Percentiles rank a stretch among this genome's conserved stretches.
Evolutionary conservation across 176 grass and related monocot species (phyloP).

Genomic region (Poa annua): DNA sequence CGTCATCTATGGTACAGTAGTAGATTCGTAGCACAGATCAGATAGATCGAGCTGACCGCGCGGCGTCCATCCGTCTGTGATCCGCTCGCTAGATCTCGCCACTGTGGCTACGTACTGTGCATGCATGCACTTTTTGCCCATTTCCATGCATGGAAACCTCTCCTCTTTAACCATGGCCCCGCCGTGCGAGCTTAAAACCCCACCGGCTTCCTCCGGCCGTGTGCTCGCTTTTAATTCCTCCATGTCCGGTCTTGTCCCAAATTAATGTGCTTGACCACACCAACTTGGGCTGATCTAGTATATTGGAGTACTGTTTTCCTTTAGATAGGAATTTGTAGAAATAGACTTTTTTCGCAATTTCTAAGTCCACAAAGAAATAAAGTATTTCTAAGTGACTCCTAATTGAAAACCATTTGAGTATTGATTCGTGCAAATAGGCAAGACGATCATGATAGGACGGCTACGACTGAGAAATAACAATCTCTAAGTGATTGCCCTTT

Average conservation of each 20-base stretch:
- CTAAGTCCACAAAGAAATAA: not conserved
- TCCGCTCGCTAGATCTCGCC: not conserved
- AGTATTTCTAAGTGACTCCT: too few species aligned
- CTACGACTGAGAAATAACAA: too few species aligned
- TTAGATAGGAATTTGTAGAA: not conserved
- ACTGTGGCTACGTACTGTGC: slow-evolving; percentile 33
- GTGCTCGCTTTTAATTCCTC: slow-evolving; percentile 40
- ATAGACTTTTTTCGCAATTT: not conserved
- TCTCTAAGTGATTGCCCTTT: too few species aligned
- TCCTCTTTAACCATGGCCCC: slow-evolving; percentile 22
- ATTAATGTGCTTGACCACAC: slow-evolving; percentile 38
- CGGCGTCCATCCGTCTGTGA: not conserved
- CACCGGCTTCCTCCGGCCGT: slow-evolving; percentile 23
- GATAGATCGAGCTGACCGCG: not conserved
- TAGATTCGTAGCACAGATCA: not conserved
- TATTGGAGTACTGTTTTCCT: not conserved
- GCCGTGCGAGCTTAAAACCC: not conserved
- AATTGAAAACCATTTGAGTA: too few species aligned
- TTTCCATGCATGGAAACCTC: slow-evolving; percentile 12
- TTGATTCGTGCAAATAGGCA: too few species aligned
- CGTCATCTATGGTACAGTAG: not conserved
- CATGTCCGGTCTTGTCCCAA: slow-evolving; percentile 32
- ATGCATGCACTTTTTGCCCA: slow-evolving; percentile 21
- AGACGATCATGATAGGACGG: too few species aligned
- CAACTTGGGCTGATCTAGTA: not conserved